These are phyloP conservation scores for Dendrobium chrysotoxum DNA, from an alignment of 106 monocot genomes.

Conservation along the genomic window DNA sequence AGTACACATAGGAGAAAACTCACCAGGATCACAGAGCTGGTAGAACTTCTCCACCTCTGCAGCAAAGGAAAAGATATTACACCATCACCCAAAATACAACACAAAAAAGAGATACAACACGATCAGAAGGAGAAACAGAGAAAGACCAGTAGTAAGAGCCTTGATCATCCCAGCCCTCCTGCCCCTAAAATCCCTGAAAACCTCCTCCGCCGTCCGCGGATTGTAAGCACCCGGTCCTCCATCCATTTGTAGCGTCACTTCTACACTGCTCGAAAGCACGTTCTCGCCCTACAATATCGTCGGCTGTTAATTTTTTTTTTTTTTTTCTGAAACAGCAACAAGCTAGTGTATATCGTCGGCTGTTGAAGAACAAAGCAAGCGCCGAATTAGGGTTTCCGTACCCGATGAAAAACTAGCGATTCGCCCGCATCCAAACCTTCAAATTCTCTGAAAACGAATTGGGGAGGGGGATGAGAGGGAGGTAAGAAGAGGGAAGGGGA, in stretches of 20 bases:
- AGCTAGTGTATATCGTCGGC: too few relatives aligned
- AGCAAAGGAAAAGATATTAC: conserved; percentile 7
- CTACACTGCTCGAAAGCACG: neutral
- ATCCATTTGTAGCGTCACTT: conserved; percentile 16
- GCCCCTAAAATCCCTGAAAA: conserved; percentile 32
- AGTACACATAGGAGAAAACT: conserved; percentile 8
- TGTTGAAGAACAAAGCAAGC: neutral
- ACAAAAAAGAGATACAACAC: neutral
- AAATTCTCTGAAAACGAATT: neutral
- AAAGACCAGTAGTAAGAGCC: conserved; percentile 27
- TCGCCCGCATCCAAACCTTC: neutral
- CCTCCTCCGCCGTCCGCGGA: conserved; percentile 28
- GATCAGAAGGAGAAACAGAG: neutral
- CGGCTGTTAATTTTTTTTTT: too few relatives aligned
- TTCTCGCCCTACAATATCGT: neutral
- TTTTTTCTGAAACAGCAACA: too few relatives aligned
- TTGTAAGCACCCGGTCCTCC: conserved; percentile 14
- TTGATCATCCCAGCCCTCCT: conserved; percentile 31
- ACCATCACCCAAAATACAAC: neutral
- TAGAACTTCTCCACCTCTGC: conserved; percentile 57
- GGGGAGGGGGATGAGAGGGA: neutral
- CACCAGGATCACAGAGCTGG: conserved; percentile 61
- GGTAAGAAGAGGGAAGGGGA: neutral
- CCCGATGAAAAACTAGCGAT: neutral
- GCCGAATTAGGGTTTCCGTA: neutral